Evolutionary conservation across 1,284 basidiomycete species (phyloP).

Genomic region (Lentinula novae-zelandiae): DNA sequence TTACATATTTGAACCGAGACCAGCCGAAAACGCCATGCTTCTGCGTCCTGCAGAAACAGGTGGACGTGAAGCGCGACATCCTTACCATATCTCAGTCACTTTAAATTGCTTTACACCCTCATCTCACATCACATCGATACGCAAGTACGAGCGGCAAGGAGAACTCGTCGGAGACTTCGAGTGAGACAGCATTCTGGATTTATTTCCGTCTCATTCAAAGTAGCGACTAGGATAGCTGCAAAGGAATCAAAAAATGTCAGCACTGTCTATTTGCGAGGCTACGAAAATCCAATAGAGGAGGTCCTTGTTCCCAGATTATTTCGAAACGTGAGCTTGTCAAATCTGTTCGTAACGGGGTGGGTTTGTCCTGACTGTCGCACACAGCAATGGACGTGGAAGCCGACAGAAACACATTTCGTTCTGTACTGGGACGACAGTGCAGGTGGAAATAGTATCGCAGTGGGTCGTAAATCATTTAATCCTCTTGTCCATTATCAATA

Average conservation of each 20-base stretch:
- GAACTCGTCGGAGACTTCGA: constrained; percentile 40
- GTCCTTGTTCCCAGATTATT: constrained; percentile 32
- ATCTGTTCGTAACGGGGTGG: background rate
- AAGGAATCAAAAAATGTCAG: constrained; percentile 26
- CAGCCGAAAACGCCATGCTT: constrained; percentile 25
- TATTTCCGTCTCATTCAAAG: background rate
- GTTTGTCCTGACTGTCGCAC: background rate
- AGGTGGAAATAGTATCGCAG: constrained; percentile 24
- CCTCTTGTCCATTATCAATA: background rate
- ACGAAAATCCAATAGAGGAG: constrained; percentile 32
- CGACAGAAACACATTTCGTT: constrained; percentile 17
- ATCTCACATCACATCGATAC: constrained; percentile 35
- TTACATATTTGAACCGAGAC: constrained; percentile 33
- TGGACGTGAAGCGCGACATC: constrained; percentile 22
- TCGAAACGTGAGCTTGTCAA: constrained; percentile 23
- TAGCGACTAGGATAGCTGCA: constrained; percentile 26
- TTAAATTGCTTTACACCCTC: constrained; percentile 40
- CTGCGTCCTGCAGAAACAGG: constrained; percentile 9
- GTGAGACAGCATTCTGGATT: constrained; percentile 20
- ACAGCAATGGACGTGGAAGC: constrained; percentile 33
- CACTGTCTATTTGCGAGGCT: constrained; percentile 32
- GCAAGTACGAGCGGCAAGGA: constrained; percentile 29
- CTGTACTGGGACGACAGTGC: constrained; percentile 34
- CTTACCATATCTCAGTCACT: constrained; percentile 36
- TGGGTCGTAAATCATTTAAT: constrained; percentile 10